These are phyloP conservation scores for Mycena rosella DNA, from an alignment of 768 basidiomycete species.

Conservation along the genomic window DNA sequence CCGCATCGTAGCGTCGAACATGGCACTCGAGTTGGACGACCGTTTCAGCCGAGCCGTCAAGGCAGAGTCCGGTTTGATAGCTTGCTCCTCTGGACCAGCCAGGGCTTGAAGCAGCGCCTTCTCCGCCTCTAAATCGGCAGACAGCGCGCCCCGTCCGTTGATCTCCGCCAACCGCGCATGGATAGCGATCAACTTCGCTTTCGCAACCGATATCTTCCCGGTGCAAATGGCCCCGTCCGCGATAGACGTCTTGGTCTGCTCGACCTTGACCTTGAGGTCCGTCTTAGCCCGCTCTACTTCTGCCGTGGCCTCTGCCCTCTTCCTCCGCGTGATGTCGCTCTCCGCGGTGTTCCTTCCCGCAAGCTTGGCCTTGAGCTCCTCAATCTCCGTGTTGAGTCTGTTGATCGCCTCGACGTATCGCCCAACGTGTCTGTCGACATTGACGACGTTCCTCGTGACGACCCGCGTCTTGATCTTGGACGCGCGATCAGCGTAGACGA, in stretches of 20 bases:
- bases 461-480: constrained; percentile 99
- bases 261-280: constrained; percentile 79
- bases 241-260: constrained; percentile 79
- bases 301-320: constrained; percentile 74
- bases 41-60: constrained; percentile 72
- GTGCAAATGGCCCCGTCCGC: constrained; percentile 81
- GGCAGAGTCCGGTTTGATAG: constrained; percentile 67
- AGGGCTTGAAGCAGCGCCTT: constrained; percentile 75
- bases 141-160: constrained; percentile 55
- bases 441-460: constrained; percentile 94
- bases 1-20: constrained; percentile 90
- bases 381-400: constrained; percentile 85
- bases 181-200: constrained; percentile 74
- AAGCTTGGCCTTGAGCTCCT: constrained; percentile 88
- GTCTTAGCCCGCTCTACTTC: constrained; percentile 82
- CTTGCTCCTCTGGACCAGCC: constrained; percentile 78
- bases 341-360: constrained; percentile 77
- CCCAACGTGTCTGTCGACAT: constrained; percentile 94
- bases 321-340: constrained; percentile 72
- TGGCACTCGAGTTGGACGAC: constrained; percentile 79
- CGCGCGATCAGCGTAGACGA: constrained; percentile 96
- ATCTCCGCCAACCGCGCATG: constrained; percentile 72
- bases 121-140: constrained; percentile 79
- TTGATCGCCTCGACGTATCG: constrained; percentile 97
- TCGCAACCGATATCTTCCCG: constrained; percentile 78